Conservation (phyloP, 306 rosid species). For the Coriaria nepalensis region DNA sequence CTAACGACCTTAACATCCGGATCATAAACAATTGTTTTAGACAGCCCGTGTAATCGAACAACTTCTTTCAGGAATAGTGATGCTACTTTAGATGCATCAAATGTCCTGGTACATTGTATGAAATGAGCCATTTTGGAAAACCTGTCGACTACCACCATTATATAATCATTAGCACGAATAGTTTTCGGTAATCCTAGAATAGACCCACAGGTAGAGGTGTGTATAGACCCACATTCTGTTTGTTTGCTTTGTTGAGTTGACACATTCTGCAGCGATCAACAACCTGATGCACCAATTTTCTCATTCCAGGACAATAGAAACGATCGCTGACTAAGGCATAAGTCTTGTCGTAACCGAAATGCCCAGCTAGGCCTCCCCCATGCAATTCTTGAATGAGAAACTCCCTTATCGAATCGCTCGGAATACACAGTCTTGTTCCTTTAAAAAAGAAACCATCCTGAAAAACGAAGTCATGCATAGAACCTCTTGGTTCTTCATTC, state of each 20-base stretch:
- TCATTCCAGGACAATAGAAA: not conserved
- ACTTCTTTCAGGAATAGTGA: no score
- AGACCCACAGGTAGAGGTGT: not conserved
- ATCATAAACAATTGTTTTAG: no score
- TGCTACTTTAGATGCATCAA: no score
- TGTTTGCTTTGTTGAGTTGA: not conserved
- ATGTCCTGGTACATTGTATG: no score
- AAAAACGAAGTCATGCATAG: not conserved
- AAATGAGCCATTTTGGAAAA: no score
- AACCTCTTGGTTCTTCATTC: no score
- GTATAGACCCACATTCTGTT: not conserved
- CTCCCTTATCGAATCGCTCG: accelerated
- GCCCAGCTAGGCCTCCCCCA: not conserved
- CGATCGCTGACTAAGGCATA: not conserved
- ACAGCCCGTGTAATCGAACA: no score
- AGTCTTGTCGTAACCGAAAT: not conserved
- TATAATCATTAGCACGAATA: no score
- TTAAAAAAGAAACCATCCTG: not conserved
- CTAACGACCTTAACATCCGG: no score
- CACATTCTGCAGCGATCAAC: not conserved
- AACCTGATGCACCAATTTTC: not conserved
- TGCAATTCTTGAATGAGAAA: not conserved
- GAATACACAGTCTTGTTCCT: not conserved
- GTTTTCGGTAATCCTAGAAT: not conserved
- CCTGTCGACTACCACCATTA: no score